These are phyloP conservation scores for Triangularia setosa DNA, from an alignment of 2,329 filamentous ascomycete genomes.

Conservation along the genomic window DNA sequence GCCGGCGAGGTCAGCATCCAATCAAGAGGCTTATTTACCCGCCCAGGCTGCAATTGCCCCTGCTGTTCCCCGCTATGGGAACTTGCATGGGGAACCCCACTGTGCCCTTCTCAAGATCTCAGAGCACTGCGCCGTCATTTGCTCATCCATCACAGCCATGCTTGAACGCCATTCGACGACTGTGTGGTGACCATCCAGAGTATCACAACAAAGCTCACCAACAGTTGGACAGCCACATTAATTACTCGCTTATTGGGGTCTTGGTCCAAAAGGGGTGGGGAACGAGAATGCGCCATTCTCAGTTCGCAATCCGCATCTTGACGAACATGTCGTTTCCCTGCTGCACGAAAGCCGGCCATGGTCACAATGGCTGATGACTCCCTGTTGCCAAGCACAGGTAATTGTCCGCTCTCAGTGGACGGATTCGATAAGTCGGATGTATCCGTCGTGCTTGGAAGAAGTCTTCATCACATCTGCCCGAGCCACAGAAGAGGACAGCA, in stretches of 20 bases:
- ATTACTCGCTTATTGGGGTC: constrained; percentile 4
- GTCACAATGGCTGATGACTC: constrained; percentile 13
- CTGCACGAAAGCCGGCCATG: constrained; percentile 11
- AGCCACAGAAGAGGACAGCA: not conserved
- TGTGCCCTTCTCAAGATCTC: constrained; percentile 4
- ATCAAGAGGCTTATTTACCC: constrained; percentile 17
- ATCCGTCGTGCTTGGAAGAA: not conserved
- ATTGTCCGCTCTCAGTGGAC: constrained; percentile 5
- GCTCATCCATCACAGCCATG: not conserved
- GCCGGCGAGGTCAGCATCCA: constrained; percentile 12
- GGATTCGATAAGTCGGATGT: not conserved
- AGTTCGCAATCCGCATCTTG: constrained; percentile 7
- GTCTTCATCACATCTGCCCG: not conserved
- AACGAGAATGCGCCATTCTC: constrained; percentile 9
- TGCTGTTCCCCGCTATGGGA: constrained; percentile 12
- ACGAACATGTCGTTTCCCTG: not conserved
- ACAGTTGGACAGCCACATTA: constrained; percentile 6
- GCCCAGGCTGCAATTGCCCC: constrained; percentile 9
- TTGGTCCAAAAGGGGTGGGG: not conserved
- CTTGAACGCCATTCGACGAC: constrained; percentile 15
- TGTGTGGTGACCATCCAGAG: constrained; percentile 11
- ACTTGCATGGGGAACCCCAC: constrained; percentile 7
- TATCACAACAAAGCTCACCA: constrained; percentile 11
- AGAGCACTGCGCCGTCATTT: constrained; percentile 3
- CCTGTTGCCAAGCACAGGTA: not conserved